phyloP scores from a whole-genome alignment of 192 early-diverging fungal genomes.

The Dissophora globulifera region DNA sequence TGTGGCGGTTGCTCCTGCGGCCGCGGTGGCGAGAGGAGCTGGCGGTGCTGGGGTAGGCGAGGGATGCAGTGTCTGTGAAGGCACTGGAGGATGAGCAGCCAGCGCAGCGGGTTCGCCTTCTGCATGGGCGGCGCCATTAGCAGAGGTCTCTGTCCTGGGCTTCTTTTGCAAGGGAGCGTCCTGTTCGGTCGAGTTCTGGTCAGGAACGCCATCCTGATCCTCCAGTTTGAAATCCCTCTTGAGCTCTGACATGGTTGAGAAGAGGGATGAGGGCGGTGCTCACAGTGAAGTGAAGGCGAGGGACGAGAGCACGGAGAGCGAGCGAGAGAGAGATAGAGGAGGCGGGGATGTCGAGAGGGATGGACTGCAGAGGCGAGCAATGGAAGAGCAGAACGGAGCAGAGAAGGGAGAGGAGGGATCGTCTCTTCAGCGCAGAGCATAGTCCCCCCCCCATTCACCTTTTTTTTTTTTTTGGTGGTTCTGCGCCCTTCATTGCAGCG shows the following conservation, averaged over 20 bases:
- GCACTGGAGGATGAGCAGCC: too few relatives aligned
- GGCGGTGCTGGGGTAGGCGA: background rate
- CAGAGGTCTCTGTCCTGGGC: slow-evolving; percentile 26
- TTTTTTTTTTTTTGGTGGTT: background rate
- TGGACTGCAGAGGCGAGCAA: background rate
- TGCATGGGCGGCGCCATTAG: slow-evolving; percentile 20
- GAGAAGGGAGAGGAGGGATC: background rate
- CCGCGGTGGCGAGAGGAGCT: slow-evolving; percentile 12
- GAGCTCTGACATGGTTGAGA: slow-evolving; percentile 37
- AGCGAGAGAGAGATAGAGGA: background rate
- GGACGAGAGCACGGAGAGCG: background rate
- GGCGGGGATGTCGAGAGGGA: background rate
- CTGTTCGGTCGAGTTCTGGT: slow-evolving; percentile 13
- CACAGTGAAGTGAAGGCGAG: background rate
- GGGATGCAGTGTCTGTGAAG: background rate
- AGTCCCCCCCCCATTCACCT: background rate
- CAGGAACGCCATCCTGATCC: slow-evolving; percentile 26
- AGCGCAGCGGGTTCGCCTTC: background rate
- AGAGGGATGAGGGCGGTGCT: background rate
- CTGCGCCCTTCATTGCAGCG: background rate
- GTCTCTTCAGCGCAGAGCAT: background rate
- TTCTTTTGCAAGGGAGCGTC: slow-evolving; percentile 34
- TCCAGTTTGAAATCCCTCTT: slow-evolving; percentile 43
- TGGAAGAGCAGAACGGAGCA: background rate
- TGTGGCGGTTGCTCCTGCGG: slow-evolving; percentile 2